phyloP scores from a whole-genome alignment of 2,329 filamentous ascomycete species.

The Exophiala xenobiotica region DNA sequence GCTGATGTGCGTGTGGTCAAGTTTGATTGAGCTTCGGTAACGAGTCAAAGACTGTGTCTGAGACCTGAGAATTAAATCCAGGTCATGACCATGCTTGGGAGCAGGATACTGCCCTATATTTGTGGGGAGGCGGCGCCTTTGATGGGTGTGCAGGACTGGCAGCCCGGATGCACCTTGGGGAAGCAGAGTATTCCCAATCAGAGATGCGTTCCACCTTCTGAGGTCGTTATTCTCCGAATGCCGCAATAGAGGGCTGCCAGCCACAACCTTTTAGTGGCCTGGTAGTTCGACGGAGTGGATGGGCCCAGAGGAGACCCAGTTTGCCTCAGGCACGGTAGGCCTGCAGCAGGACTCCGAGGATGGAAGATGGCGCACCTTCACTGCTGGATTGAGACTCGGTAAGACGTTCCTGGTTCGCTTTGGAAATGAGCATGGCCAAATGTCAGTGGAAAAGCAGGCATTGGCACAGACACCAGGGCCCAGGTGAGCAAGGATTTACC shows the following conservation, averaged over 20 bases:
- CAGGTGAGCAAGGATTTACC: slow-evolving; percentile 21
- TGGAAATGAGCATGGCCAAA: slow-evolving; percentile 8
- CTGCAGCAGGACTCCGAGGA: slow-evolving; percentile 10
- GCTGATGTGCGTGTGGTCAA: slow-evolving; percentile 18
- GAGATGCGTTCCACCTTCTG: slow-evolving; percentile 7
- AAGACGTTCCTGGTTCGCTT: slow-evolving; percentile 14
- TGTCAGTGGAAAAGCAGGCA: slow-evolving; percentile 11
- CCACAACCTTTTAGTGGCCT: slow-evolving; percentile 8
- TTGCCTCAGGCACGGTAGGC: slow-evolving; percentile 4
- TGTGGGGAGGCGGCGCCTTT: slow-evolving; percentile 12
- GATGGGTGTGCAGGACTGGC: slow-evolving; percentile 13
- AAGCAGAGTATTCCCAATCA: slow-evolving; percentile 14
- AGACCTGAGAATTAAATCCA: slow-evolving; percentile 9
- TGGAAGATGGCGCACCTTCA: slow-evolving; percentile 1
- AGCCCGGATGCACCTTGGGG: slow-evolving; percentile 13
- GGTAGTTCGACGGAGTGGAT: slow-evolving; percentile 15
- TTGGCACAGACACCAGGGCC: neutral
- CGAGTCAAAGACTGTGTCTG: slow-evolving; percentile 10
- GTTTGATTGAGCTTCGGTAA: slow-evolving; percentile 11
- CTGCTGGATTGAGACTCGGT: slow-evolving; percentile 18
- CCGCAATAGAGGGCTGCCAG: slow-evolving; percentile 7
- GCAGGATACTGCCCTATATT: slow-evolving; percentile 12
- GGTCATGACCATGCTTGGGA: slow-evolving; percentile 6
- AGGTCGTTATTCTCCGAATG: slow-evolving; percentile 16
- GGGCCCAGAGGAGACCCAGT: slow-evolving; percentile 4